phyloP scores from a whole-genome alignment of 441 rosid species.

The Hypseocharis bilobata region DNA sequence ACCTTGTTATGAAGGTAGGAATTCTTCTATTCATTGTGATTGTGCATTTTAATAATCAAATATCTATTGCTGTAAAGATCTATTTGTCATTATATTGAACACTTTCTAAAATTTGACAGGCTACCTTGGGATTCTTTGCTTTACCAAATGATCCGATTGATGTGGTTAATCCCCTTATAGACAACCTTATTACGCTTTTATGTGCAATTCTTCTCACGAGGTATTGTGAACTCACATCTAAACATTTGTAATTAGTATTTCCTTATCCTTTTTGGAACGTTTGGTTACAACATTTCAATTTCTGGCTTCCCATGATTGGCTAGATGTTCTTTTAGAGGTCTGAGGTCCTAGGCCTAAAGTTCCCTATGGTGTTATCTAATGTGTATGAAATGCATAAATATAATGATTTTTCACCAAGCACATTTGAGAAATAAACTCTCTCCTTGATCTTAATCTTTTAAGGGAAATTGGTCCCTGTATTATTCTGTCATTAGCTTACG shows the following conservation, averaged over 20 bases:
- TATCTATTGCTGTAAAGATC: not conserved
- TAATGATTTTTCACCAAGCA: not conserved
- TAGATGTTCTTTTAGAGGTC: conserved; percentile 1
- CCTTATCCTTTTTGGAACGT: conserved; percentile 8
- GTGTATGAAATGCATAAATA: not conserved
- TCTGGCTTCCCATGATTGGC: not conserved
- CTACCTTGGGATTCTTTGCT: conserved; percentile 94
- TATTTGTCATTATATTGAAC: conserved; percentile 11
- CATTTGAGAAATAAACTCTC: not conserved
- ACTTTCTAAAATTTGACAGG: conserved; percentile 42
- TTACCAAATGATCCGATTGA: conserved; percentile 84
- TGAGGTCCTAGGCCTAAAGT: conserved; percentile 5
- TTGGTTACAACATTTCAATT: not conserved
- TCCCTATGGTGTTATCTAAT: not conserved
- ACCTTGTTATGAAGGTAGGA: conserved; percentile 84
- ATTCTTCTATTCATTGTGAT: conserved; percentile 13
- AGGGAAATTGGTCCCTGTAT: not conserved
- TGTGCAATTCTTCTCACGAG: conserved; percentile 98
- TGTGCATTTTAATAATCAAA: not conserved
- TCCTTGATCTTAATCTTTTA: not conserved
- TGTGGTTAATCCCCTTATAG: conserved; percentile 78
- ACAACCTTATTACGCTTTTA: conserved; percentile 85
- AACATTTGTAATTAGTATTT: conserved; percentile 9
- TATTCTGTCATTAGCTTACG: not conserved
- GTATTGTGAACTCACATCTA: conserved; percentile 35